Conservation (phyloP, 805 yeast species). For the Yarrowia sp. region DNA sequence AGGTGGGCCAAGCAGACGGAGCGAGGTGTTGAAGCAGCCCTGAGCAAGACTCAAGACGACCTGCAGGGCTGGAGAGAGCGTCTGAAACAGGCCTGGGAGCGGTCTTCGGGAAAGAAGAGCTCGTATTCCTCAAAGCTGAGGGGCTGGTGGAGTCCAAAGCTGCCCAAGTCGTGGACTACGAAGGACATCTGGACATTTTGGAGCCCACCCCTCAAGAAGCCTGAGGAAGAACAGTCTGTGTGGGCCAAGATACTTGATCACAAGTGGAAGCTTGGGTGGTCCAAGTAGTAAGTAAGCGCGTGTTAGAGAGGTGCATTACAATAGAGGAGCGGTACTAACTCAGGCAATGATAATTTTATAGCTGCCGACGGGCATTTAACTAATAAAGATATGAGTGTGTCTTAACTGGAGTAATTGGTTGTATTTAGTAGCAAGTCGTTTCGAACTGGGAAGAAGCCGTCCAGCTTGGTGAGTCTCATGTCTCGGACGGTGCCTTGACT, state of each 20-base stretch:
- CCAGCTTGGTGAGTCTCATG: neutral
- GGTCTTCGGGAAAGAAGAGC: neutral
- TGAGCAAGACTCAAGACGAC: neutral
- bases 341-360: conserved; percentile 2
- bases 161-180: neutral
- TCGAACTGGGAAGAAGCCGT: neutral
- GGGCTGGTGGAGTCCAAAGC: neutral
- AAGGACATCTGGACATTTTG: conserved; percentile 1
- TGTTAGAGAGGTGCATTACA: neutral
- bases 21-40: neutral
- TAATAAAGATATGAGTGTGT: conserved; percentile 19
- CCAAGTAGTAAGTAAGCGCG: conserved; percentile 12
- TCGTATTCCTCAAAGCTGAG: neutral
- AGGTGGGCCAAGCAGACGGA: neutral
- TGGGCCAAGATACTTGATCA: conserved; percentile 17
- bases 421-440: no score
- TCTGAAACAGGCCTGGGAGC: conserved; percentile 1
- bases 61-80: neutral
- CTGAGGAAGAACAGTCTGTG: conserved; percentile 7
- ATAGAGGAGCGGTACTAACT: conserved; percentile 13
- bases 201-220: conserved; percentile 6
- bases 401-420: neutral
- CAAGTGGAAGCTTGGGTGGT: conserved; percentile 18
- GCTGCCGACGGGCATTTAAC: conserved; percentile 14
- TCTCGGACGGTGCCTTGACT: conserved; percentile 9